Evolutionary conservation across 305 asterid genomes (phyloP).

Genomic region (Striga hermonthica): DNA sequence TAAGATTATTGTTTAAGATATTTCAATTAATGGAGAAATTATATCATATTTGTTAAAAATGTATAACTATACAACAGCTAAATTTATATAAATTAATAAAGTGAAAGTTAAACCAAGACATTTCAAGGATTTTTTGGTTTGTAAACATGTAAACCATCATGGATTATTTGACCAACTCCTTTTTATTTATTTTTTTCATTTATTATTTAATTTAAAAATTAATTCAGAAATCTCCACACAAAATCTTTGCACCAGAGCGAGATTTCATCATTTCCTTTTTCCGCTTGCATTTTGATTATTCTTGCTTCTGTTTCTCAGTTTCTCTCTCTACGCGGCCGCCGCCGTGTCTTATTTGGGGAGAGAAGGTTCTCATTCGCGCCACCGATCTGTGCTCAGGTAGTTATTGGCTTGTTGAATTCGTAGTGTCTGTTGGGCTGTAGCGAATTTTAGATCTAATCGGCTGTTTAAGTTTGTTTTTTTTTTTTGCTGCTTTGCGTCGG

Average conservation of each 20-base stretch:
- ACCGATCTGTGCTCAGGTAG: conserved; percentile 41
- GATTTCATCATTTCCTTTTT: not conserved
- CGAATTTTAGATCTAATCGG: conserved; percentile 36
- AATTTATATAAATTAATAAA: no score
- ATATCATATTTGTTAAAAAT: no score
- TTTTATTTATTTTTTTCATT: not conserved
- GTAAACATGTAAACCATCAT: no score
- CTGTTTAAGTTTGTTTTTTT: conserved; percentile 1
- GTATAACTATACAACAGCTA: no score
- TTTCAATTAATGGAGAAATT: no score
- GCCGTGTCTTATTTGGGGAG: conserved; percentile 14
- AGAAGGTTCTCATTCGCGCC: conserved; percentile 15
- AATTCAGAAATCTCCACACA: conserved; percentile 17
- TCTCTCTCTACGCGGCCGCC: conserved; percentile 16
- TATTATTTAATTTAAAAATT: not conserved
- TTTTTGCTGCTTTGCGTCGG: not conserved
- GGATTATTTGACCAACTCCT: not conserved
- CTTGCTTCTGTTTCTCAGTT: not conserved
- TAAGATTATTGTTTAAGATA: no score
- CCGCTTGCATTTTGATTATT: no score
- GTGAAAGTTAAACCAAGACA: no score
- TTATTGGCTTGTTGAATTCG: conserved; percentile 7
- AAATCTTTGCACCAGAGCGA: not conserved
- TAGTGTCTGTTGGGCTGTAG: not conserved
- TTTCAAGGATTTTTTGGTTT: no score